Evolutionary conservation across 495 filamentous ascomycete genomes (phyloP).

Genomic region (Podospora pseudopauciseta): DNA sequence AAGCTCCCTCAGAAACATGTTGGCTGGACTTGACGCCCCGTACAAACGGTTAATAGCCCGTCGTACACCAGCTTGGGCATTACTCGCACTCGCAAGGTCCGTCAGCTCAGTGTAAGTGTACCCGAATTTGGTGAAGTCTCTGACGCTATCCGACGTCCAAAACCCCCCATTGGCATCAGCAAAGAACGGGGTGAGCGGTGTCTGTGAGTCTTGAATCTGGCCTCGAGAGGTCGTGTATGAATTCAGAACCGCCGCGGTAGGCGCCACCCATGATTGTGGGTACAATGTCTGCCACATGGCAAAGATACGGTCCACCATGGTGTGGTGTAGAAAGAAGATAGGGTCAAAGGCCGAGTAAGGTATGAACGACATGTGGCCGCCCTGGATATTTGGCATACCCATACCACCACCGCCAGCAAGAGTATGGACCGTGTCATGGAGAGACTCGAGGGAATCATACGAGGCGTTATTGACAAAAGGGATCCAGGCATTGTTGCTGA

Average conservation of each 20-base stretch:
- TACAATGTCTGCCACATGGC: constrained; percentile 71
- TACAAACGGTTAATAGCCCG: constrained; percentile 54
- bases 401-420: constrained; percentile 44
- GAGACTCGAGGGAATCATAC: constrained; percentile 57
- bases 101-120: constrained; percentile 61
- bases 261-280: constrained; percentile 53
- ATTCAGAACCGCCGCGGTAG: constrained; percentile 41
- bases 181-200: constrained; percentile 48
- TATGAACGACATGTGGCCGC: constrained; percentile 63
- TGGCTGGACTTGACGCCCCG: constrained; percentile 41
- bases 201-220: constrained; percentile 37
- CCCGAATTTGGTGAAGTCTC: constrained; percentile 46
- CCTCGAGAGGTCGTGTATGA: constrained; percentile 52
- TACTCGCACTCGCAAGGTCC: constrained; percentile 17
- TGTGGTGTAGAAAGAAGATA: constrained; percentile 66
- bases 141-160: constrained; percentile 47
- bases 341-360: constrained; percentile 71
- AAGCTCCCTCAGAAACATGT: constrained; percentile 27
- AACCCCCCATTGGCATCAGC: constrained; percentile 40
- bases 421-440: constrained; percentile 64
- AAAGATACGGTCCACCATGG: constrained; percentile 64
- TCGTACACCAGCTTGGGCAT: constrained; percentile 36
- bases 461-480: constrained; percentile 30
- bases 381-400: constrained; percentile 21
- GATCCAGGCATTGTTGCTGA: constrained; percentile 57